These are phyloP conservation scores for Drosera spatulata DNA, from an alignment of 179 eudicot genomes.

Conservation along the genomic window DNA sequence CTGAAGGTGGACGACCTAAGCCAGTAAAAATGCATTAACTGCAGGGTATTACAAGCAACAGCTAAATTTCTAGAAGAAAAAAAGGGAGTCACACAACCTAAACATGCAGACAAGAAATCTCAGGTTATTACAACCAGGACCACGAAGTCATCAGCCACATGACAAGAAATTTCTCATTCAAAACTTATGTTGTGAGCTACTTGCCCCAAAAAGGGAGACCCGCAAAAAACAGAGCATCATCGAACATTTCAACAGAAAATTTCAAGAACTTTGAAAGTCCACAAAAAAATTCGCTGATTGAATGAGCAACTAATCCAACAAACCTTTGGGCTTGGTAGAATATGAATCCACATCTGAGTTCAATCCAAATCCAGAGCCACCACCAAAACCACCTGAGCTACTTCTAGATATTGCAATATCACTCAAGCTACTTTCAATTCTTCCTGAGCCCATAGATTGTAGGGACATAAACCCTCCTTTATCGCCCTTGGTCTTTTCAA, in stretches of 20 bases:
- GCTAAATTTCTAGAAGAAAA: neutral
- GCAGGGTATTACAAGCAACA: neutral
- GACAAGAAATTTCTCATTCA: no score
- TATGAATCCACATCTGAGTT: slow-evolving; percentile 49
- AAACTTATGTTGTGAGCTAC: no score
- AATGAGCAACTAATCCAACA: slow-evolving; percentile 6
- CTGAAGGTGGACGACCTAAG: slow-evolving; percentile 64
- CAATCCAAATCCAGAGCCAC: slow-evolving; percentile 64
- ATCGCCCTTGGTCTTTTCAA: slow-evolving; percentile 60
- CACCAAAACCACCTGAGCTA: slow-evolving; percentile 15
- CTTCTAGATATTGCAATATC: slow-evolving; percentile 35
- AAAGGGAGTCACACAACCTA: neutral
- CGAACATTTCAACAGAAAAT: neutral
- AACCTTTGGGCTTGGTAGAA: slow-evolving; percentile 75
- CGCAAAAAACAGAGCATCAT: neutral
- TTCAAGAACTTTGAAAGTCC: neutral
- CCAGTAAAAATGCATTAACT: slow-evolving; percentile 8
- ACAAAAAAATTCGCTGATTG: neutral
- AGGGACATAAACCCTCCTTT: slow-evolving; percentile 62
- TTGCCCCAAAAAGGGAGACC: neutral
- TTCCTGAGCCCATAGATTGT: slow-evolving; percentile 70
- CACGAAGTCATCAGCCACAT: no score
- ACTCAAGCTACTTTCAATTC: slow-evolving; percentile 49
- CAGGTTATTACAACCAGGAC: neutral
- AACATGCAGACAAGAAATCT: neutral